Base-by-base conservation (phyloP, 2,329 filamentous ascomycete species). In the Colletotrichum euphorbiae region DNA sequence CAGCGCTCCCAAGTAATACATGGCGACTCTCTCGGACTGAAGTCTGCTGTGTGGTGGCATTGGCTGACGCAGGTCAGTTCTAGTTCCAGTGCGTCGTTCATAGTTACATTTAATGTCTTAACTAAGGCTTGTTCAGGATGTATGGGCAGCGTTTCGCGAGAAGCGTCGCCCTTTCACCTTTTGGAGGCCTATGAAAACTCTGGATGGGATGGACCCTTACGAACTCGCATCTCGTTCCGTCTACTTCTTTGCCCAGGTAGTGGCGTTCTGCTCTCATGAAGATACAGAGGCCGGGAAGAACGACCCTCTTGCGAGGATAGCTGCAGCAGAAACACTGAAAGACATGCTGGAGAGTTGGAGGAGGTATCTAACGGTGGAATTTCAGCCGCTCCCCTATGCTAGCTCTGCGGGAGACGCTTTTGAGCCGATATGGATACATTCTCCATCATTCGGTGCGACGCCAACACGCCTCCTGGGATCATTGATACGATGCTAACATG, bases 61-160 rank as follows among this genome's bases (percentile, higher is more conserved):
- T 91, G 88, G 89, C 28, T 28, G 6, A 28, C 28, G 28, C 28
- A 28, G 28, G 28, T 28, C 6, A 8, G 28, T 28, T 7, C 4
- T 1, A 8, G 1, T 28, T 7, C 7, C 28, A 28, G 28, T 28
- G 28, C 6, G 6, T 7, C 7, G 6, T 8, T 8, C 28, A 7
- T 7, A 28, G 28, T 28, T 8, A 28, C 6, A 28, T 28, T 1
- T 28, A 28, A n/a, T n/a, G n/a, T n/a, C n/a, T 28, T 28, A 28
- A 28, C 28, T 2, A 7, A 28, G 28, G 6, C 28, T 28, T 77
- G 90, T 6, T 80, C 88, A 91, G 73, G 89, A 91, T 73, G 81
- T 89, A 0, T 90, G 87, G 88, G 88, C 87, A 2, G 88, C 88
- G 0, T 89, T 90, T 70, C 81, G 87, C 2, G 87, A 90, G 72